Conservation (phyloP, 495 filamentous ascomycete species). For the Ramalina intermedia region DNA sequence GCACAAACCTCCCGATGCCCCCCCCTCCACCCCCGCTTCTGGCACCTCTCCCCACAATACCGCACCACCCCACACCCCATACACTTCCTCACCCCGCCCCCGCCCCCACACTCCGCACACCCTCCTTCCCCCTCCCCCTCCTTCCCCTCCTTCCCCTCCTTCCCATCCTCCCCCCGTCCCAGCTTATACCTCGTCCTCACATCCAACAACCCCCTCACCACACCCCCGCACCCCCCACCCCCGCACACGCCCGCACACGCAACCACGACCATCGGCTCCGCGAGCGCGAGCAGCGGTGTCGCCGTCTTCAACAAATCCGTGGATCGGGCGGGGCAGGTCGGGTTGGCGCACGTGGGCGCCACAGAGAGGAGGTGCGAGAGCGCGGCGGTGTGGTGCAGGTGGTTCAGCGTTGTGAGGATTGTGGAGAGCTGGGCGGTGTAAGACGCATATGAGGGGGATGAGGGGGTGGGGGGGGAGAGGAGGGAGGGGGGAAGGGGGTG, state of each 20-base stretch:
- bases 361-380: background rate
- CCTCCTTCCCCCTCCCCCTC: background rate
- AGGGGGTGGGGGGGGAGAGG: background rate
- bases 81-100: slow-evolving; percentile 1
- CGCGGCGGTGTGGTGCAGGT: background rate
- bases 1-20: background rate
- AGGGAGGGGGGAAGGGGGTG: slow-evolving; percentile 5
- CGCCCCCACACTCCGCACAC: background rate
- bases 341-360: too few species aligned
- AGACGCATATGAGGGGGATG: background rate
- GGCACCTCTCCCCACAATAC: slow-evolving; percentile 7
- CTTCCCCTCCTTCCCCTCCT: background rate
- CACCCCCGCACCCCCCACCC: background rate
- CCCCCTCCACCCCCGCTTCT: slow-evolving; percentile 1
- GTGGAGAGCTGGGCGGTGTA: background rate
- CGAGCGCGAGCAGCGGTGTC: background rate
- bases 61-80: slow-evolving; percentile 5
- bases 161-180: background rate
- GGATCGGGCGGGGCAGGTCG: background rate
- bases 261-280: slow-evolving; percentile 1
- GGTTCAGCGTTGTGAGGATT: slow-evolving; percentile 1
- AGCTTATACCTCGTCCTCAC: background rate
- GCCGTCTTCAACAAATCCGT: slow-evolving; percentile 4
- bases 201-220: background rate
- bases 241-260: slow-evolving; percentile 1